Percentiles rank a stretch among this genome's conserved stretches.
Conservation (phyloP, 1,284 basidiomycete genomes). For the Marasmius sp. region DNA sequence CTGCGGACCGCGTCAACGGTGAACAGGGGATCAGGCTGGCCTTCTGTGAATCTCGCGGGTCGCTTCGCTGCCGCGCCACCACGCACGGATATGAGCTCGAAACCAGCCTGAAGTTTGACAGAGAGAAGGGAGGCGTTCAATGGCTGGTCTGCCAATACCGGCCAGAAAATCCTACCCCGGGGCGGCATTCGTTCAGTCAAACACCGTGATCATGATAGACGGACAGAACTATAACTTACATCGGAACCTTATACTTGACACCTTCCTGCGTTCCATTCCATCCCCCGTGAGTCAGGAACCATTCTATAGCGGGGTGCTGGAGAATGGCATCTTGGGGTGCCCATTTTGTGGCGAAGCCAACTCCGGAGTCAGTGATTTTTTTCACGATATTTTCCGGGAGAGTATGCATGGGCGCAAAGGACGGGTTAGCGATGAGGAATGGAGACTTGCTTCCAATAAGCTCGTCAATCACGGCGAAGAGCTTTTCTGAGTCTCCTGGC, state of each 20-base stretch:
- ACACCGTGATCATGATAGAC: no score
- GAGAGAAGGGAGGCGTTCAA: not conserved
- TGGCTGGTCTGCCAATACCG: not conserved
- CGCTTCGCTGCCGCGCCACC: not conserved
- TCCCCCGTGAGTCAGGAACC: conserved; percentile 25
- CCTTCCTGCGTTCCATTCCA: conserved; percentile 15
- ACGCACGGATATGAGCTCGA: not conserved
- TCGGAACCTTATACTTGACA: conserved; percentile 7
- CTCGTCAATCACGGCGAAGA: conserved; percentile 19
- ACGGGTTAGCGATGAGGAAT: conserved; percentile 11
- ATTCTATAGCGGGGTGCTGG: conserved; percentile 21
- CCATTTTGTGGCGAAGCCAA: conserved; percentile 17
- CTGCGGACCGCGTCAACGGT: not conserved
- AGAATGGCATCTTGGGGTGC: conserved; percentile 23
- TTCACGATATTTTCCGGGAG: conserved; percentile 6
- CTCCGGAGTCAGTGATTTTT: conserved; percentile 13
- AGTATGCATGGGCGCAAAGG: not conserved
- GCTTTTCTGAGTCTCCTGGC: conserved; percentile 13
- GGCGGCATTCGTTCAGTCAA: no score
- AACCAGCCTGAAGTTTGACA: not conserved
- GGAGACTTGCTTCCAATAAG: conserved; percentile 18
- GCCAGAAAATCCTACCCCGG: not conserved
- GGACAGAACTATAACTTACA: not conserved
- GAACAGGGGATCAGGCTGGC: not conserved
- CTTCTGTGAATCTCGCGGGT: not conserved